Evolutionary conservation across 805 yeast species (phyloP).

Genomic region (Alloascoidea africana): DNA sequence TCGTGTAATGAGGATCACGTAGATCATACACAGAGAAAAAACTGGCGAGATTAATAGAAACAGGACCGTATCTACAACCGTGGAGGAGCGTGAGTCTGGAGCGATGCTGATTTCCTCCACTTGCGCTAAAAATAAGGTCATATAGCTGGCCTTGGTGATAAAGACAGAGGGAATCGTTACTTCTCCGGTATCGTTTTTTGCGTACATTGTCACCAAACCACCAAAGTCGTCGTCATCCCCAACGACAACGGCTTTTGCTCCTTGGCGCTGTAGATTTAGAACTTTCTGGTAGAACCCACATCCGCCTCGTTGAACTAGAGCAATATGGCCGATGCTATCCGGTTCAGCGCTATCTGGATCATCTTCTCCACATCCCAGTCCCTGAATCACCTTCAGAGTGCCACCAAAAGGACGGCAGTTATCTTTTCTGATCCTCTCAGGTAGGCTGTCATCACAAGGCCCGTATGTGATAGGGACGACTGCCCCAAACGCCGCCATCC

Average conservation of each 20-base stretch:
- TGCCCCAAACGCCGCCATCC: slow-evolving; percentile 23
- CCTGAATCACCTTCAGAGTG: slow-evolving; percentile 9
- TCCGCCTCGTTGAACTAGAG: slow-evolving; percentile 29
- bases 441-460: too few relatives aligned
- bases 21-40: slow-evolving; percentile 20
- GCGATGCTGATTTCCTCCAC: slow-evolving; percentile 10
- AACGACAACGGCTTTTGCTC: slow-evolving; percentile 37
- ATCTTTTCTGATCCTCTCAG: slow-evolving; percentile 2
- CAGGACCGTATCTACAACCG: slow-evolving; percentile 20
- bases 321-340: slow-evolving; percentile 16
- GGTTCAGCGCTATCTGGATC: slow-evolving; percentile 7
- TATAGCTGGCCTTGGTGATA: slow-evolving; percentile 29
- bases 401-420: slow-evolving; percentile 10
- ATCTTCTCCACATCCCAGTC: too few relatives aligned
- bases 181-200: slow-evolving; percentile 26
- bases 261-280: slow-evolving; percentile 23
- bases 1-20: slow-evolving; percentile 18
- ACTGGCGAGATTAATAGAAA: slow-evolving; percentile 24
- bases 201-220: slow-evolving; percentile 40
- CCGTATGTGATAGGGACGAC: too few relatives aligned
- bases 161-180: slow-evolving; percentile 35
- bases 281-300: slow-evolving; percentile 43
- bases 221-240: slow-evolving; percentile 34
- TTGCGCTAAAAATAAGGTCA: too few relatives aligned
- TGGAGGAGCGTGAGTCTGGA: slow-evolving; percentile 14